phyloP scores from a whole-genome alignment of 768 basidiomycete species.

The Naganishia friedmannii region DNA sequence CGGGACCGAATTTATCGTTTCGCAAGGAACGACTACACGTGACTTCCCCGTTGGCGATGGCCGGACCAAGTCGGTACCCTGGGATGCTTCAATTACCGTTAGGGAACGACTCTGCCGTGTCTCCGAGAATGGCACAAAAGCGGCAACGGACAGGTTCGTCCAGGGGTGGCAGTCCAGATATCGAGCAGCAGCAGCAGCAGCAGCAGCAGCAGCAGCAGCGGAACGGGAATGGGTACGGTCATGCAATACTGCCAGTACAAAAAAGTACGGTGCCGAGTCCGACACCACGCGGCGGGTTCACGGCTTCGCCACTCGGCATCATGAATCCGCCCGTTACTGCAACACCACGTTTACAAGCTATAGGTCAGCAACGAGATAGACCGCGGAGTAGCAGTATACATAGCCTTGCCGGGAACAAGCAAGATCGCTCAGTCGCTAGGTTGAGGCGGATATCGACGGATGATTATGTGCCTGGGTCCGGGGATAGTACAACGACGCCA shows the following conservation, averaged over 20 bases:
- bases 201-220: no score
- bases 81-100: slow-evolving; percentile 7
- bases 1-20: background rate
- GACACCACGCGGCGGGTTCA: background rate
- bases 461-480: no score
- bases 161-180: background rate
- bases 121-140: background rate
- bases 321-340: background rate
- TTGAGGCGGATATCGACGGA: background rate
- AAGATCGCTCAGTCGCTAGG: background rate
- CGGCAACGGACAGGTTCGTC: background rate
- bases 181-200: no score
- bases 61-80: slow-evolving; percentile 9
- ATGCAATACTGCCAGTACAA: no score
- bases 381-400: background rate
- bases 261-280: background rate
- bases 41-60: background rate
- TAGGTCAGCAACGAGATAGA: background rate
- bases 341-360: background rate
- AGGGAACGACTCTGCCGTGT: background rate
- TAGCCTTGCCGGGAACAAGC: background rate
- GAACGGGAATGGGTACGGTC: background rate
- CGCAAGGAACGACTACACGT: background rate
- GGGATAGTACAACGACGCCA: background rate
- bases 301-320: background rate